Evolutionary conservation across 176 grass and related monocot genomes (phyloP).

Genomic region (Ensete ventricosum): DNA sequence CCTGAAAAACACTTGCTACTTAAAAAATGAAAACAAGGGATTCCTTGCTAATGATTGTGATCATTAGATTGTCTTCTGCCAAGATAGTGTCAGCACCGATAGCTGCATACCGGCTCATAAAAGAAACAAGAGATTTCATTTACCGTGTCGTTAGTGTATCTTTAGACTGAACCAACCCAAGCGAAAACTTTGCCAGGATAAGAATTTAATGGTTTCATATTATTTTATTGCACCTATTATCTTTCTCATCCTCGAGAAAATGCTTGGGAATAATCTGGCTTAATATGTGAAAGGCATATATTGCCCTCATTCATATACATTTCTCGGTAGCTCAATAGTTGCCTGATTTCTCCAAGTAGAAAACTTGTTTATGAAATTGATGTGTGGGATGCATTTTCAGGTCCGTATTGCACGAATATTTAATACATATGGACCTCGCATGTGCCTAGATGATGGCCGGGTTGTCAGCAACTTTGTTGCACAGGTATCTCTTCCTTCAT

Average conservation of each 20-base stretch:
- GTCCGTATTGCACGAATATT: constrained; percentile 97
- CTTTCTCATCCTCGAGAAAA: background rate
- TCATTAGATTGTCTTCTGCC: too few relatives aligned
- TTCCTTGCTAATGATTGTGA: too few relatives aligned
- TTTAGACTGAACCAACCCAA: too few relatives aligned
- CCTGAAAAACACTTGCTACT: background rate
- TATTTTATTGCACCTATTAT: background rate
- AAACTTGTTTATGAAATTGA: background rate
- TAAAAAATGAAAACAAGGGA: too few relatives aligned
- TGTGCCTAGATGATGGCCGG: constrained; percentile 94
- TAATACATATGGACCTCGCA: constrained; percentile 92
- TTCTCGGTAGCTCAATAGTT: background rate
- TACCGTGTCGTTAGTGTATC: too few relatives aligned
- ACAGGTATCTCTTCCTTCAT: constrained; percentile 45
- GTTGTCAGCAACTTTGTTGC: constrained; percentile 98
- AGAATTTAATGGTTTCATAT: background rate
- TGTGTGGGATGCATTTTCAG: constrained; percentile 30
- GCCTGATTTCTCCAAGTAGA: background rate
- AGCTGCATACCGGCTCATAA: too few relatives aligned
- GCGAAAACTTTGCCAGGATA: background rate
- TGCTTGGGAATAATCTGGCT: background rate
- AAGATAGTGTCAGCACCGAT: too few relatives aligned
- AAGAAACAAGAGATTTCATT: too few relatives aligned
- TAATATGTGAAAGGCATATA: background rate
- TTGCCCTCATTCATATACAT: background rate